phyloP scores from a whole-genome alignment of 768 basidiomycete genomes.

The Mycena albidolilacea region DNA sequence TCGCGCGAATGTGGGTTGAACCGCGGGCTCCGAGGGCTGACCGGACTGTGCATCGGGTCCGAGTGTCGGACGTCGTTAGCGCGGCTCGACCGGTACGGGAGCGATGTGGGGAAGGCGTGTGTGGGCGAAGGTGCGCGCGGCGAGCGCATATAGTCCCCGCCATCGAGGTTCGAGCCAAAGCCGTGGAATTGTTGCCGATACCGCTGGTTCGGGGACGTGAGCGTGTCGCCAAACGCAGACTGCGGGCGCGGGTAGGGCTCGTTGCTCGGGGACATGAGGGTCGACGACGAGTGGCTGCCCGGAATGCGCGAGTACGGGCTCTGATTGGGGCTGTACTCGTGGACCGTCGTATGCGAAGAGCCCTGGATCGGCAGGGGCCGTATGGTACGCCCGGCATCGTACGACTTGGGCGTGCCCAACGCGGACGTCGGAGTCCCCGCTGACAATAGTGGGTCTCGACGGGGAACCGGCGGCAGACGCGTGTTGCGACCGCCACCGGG shows the following conservation, averaged over 20 bases:
- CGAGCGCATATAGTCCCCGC: slow-evolving; percentile 54
- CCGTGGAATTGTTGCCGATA: slow-evolving; percentile 52
- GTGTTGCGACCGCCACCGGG: slow-evolving; percentile 48
- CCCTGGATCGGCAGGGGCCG: slow-evolving; percentile 62
- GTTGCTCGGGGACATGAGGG: slow-evolving; percentile 59
- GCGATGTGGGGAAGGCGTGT: slow-evolving; percentile 38
- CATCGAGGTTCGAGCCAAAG: slow-evolving; percentile 51
- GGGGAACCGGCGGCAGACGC: slow-evolving; percentile 52
- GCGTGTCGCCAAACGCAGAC: slow-evolving; percentile 70
- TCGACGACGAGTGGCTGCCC: slow-evolving; percentile 30
- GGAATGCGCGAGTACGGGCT: slow-evolving; percentile 47
- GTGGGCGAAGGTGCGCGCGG: slow-evolving; percentile 55
- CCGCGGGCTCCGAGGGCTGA: slow-evolving; percentile 65
- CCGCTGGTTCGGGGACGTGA: slow-evolving; percentile 55
- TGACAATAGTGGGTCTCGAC: slow-evolving; percentile 46
- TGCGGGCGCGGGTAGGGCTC: slow-evolving; percentile 77
- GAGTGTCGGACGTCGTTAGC: slow-evolving; percentile 60
- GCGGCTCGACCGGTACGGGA: slow-evolving; percentile 42
- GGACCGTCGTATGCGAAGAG: slow-evolving; percentile 50
- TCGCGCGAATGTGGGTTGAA: slow-evolving; percentile 49
- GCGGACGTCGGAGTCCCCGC: slow-evolving; percentile 38
- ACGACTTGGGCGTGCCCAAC: slow-evolving; percentile 59
- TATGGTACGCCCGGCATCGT: slow-evolving; percentile 49
- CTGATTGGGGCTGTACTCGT: slow-evolving; percentile 48
- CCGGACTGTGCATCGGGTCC: slow-evolving; percentile 75